Percentiles rank a stretch among this genome's conserved stretches.
Conservation (phyloP, 345 rosid genomes). For the Bruguiera parviflora region DNA sequence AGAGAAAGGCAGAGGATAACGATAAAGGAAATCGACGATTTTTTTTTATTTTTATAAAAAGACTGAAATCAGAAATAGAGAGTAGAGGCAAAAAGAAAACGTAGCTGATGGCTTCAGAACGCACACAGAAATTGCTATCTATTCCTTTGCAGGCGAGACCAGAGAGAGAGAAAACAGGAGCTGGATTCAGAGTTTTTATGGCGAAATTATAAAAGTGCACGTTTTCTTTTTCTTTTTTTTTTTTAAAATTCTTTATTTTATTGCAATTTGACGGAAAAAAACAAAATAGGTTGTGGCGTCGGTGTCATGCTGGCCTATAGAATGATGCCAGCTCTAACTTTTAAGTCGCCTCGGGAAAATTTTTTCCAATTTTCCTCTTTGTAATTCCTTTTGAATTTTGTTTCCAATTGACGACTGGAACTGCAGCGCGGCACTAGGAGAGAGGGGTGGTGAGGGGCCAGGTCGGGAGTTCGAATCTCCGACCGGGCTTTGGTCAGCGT, state of each 20-base stretch:
- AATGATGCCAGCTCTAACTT: slow-evolving; percentile 37
- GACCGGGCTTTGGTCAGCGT: no score
- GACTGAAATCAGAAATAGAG: neutral
- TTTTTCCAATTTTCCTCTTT: neutral
- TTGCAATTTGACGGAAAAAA: neutral
- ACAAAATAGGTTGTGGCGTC: slow-evolving; percentile 18
- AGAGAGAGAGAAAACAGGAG: neutral
- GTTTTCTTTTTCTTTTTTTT: neutral
- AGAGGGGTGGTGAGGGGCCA: no score
- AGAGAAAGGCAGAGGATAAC: no score
- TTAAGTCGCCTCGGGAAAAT: neutral
- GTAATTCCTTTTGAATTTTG: neutral
- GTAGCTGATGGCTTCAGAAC: slow-evolving; percentile 24
- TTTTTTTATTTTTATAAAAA: neutral
- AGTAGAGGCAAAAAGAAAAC: neutral
- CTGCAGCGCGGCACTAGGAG: no score
- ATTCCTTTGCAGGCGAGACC: accelerated
- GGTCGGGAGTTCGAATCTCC: no score
- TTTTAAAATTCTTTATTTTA: neutral
- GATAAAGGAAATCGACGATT: neutral
- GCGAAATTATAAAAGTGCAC: neutral
- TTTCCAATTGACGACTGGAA: no score
- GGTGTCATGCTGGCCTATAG: slow-evolving; percentile 34
- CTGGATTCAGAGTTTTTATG: neutral
- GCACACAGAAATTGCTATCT: no score